phyloP scores from a whole-genome alignment of 257 asterid species.

The Thymus quinquecostatus region DNA sequence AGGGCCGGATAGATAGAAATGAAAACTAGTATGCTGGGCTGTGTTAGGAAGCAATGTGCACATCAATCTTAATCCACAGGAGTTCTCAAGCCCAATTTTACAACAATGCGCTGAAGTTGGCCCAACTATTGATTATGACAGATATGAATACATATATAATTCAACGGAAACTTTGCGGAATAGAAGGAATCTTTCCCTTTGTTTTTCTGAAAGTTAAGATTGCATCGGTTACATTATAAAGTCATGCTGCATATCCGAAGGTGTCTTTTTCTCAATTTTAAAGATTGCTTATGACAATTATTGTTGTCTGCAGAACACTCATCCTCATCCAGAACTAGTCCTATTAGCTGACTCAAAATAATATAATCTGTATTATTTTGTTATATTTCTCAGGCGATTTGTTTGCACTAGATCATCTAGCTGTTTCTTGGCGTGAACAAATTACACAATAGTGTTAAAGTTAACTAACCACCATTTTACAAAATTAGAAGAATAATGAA shows the following conservation, averaged over 20 bases:
- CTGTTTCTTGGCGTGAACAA: not conserved
- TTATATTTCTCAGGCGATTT: not conserved
- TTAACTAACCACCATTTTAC: not conserved
- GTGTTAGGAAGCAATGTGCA: not conserved
- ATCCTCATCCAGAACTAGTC: not conserved
- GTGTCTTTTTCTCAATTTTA: slow-evolving; percentile 2
- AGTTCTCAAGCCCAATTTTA: not conserved
- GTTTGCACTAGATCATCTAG: not conserved
- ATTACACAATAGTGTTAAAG: not conserved
- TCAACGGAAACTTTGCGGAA: not conserved
- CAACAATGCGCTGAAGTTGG: not conserved
- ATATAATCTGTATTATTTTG: not conserved
- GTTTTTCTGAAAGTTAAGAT: not conserved
- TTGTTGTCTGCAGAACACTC: not conserved
- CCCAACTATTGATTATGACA: not conserved
- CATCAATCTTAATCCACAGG: not conserved
- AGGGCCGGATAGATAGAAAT: not conserved
- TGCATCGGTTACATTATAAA: slow-evolving; percentile 5
- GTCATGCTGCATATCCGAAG: not conserved
- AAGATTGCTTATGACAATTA: slow-evolving; percentile 1
- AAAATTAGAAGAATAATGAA: not conserved
- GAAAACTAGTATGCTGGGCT: not conserved
- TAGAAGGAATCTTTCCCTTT: not conserved
- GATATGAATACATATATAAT: not conserved
- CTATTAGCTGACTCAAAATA: slow-evolving; percentile 8